Evolutionary conservation across 1,139 yeast genomes (phyloP), one percentile per base, ranked within the genome.

Genomic region (Ogataea hybrid): DNA sequence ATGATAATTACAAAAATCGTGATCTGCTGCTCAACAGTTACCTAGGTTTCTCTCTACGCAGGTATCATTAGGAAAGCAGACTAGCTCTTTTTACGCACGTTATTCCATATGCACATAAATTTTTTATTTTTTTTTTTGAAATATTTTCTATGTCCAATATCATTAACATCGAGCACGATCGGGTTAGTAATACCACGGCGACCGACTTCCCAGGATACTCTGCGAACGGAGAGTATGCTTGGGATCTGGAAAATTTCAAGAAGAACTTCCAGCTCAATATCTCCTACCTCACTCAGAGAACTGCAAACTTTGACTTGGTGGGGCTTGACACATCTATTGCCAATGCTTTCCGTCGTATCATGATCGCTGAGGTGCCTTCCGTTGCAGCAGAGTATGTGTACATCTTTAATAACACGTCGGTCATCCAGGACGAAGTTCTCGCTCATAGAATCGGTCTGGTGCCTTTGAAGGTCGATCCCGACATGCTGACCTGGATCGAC

Each of bases 361-460:
- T 92, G 97, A 81, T 92, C 49, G 79, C 97, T 1, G 98, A 92
- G 63, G 96, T 92, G 25, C 98, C 98, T 15, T 77, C 94, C 3
- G 95, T 92, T 35, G 98, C 98, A 7, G 86, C 95, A 22, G 98
- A 92, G 64, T 79, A 85, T 49, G 88, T 92, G 23, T 90, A 84
- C 62, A 76, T 92, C 51, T 85, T 84, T 69, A 90, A 88, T 75
- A 92, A 92, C 68, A 92, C 98, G 2, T 86, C 96, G 3, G 96
- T 92, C 40, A 86, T 92, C 50, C 97, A 90, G 64, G 98, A 92
- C 64, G 98, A 92, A 68, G 96, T 92, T 11, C 76, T 92, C 54
- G 92, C 98, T 5, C 97, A 88, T 59, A 80, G 98, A 70, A 80
- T 92, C 48, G 98, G 98, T 34, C 73, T 92, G 50, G 76, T 92